Percentiles rank a stretch among this genome's conserved stretches.
These are phyloP conservation scores for Leccinum imitatum DNA, from an alignment of 768 basidiomycete genomes.

Conservation along the genomic window DNA sequence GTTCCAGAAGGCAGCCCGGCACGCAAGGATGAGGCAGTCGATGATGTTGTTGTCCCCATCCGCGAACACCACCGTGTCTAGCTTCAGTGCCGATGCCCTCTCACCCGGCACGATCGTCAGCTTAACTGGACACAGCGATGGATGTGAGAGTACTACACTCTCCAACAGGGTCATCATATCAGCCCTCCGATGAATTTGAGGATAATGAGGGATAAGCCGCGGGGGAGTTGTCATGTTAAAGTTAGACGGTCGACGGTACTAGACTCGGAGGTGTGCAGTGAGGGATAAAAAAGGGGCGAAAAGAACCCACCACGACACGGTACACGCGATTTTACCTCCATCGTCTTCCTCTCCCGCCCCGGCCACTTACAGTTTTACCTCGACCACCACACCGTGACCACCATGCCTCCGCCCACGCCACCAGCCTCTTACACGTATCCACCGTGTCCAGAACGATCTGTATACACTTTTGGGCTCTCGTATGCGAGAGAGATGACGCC, in stretches of 20 bases:
- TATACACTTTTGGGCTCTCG: slow-evolving; percentile 72
- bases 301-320: slow-evolving; percentile 70
- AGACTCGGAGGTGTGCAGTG: background rate
- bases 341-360: slow-evolving; percentile 42
- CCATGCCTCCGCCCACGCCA: slow-evolving; percentile 76
- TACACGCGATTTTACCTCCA: slow-evolving; percentile 63
- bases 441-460: slow-evolving; percentile 63
- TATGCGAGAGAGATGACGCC: slow-evolving; percentile 64
- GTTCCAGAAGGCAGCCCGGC: slow-evolving; percentile 77
- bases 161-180: slow-evolving; percentile 66
- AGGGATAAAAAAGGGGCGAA: slow-evolving; percentile 1
- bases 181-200: slow-evolving; percentile 63
- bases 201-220: slow-evolving; percentile 74
- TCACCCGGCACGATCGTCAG: slow-evolving; percentile 56
- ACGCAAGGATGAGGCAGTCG: slow-evolving; percentile 79
- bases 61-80: slow-evolving; percentile 70
- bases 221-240: slow-evolving; percentile 56
- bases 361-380: slow-evolving; percentile 38
- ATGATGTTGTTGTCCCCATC: slow-evolving; percentile 68
- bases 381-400: slow-evolving; percentile 57
- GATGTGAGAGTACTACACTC: slow-evolving; percentile 58
- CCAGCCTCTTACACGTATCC: slow-evolving; percentile 75
- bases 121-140: slow-evolving; percentile 66
- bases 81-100: slow-evolving; percentile 73
- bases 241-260: too few species aligned